Evolutionary conservation across 768 basidiomycete species (phyloP).

Genomic region (Suillus lakei): DNA sequence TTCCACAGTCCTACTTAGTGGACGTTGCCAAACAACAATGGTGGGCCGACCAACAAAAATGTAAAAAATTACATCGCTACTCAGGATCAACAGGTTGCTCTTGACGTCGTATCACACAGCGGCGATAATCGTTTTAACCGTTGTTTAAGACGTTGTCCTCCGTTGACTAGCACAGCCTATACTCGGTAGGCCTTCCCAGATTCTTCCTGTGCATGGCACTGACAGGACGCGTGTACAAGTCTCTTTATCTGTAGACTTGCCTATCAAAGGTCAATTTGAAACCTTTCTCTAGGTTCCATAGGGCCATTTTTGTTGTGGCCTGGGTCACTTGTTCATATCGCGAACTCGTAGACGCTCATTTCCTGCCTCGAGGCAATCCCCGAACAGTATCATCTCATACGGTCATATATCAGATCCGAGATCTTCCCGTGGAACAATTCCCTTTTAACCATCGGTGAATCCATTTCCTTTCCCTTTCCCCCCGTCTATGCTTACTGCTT

Average conservation of each 20-base stretch:
- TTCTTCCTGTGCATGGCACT: constrained; percentile 6
- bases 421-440: constrained; percentile 14
- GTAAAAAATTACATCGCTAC: neutral
- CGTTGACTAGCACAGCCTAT: neutral
- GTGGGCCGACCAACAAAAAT: neutral
- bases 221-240: constrained; percentile 6
- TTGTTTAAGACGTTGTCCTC: neutral
- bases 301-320: constrained; percentile 3
- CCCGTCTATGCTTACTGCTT: constrained; percentile 27
- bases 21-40: neutral
- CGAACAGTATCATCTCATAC: constrained; percentile 12
- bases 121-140: neutral
- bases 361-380: constrained; percentile 26
- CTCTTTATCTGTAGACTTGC: constrained; percentile 8
- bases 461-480: constrained; percentile 13
- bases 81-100: neutral
- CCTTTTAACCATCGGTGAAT: constrained; percentile 19
- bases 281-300: neutral
- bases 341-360: constrained; percentile 18
- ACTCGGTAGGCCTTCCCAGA: neutral
- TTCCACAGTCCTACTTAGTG: neutral
- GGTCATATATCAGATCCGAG: constrained; percentile 14
- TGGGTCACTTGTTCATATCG: constrained; percentile 8
- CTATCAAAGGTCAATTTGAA: constrained; percentile 12
- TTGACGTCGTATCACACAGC: neutral